phyloP scores from a whole-genome alignment of 2,329 filamentous ascomycete genomes.

The Penicillium sp. region DNA sequence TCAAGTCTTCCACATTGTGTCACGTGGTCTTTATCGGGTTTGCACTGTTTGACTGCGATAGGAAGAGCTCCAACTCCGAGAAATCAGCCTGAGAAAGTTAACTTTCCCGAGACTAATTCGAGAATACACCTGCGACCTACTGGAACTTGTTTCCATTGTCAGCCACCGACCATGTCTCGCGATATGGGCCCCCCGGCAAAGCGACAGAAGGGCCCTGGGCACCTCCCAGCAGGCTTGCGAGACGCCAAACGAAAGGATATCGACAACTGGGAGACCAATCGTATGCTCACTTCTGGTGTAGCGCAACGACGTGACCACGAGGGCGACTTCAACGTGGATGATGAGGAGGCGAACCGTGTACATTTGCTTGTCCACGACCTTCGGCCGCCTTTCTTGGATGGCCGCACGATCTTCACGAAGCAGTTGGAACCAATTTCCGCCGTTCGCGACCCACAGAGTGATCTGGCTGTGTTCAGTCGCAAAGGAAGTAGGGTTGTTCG shows the following conservation, averaged over 20 bases:
- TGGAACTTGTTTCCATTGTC: neutral
- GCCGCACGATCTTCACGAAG: conserved; percentile 94
- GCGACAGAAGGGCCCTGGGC: conserved; percentile 38
- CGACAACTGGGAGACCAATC: conserved; percentile 97
- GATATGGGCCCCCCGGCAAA: conserved; percentile 41
- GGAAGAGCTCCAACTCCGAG: conserved; percentile 1
- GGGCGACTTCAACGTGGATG: conserved; percentile 76
- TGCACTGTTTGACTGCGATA: conserved; percentile 31
- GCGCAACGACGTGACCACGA: conserved; percentile 84
- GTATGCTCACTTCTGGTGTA: conserved; percentile 95
- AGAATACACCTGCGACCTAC: neutral
- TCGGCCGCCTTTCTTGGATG: conserved; percentile 91
- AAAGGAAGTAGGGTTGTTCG: conserved; percentile 93
- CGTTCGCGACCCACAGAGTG: conserved; percentile 89
- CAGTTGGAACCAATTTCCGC: conserved; percentile 94
- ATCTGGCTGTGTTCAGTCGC: conserved; percentile 97
- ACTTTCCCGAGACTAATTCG: neutral
- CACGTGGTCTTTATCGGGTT: conserved; percentile 32
- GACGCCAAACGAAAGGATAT: conserved; percentile 80
- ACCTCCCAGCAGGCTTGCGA: conserved; percentile 38
- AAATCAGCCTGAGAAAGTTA: neutral
- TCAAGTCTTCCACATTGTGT: neutral
- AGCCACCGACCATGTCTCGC: conserved; percentile 32
- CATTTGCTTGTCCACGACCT: conserved; percentile 93
- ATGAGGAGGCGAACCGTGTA: conserved; percentile 85